Evolutionary conservation across 2,329 filamentous ascomycete species (phyloP).

Genomic region (Hypoxylon rubiginosum): DNA sequence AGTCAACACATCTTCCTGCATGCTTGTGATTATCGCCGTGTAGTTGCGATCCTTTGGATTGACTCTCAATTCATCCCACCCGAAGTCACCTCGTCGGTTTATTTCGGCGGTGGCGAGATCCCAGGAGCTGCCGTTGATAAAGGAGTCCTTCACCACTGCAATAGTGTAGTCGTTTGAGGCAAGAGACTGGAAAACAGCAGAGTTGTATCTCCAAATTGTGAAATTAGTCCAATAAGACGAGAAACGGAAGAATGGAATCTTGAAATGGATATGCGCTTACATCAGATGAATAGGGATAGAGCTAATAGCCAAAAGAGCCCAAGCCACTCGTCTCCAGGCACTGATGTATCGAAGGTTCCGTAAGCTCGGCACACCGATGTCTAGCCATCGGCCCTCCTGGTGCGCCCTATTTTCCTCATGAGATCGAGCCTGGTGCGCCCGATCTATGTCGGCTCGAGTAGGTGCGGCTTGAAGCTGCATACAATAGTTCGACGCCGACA

Average conservation of each 20-base stretch:
- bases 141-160: slow-evolving; percentile 37
- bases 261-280: slow-evolving; percentile 12
- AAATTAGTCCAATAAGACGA: not conserved
- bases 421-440: slow-evolving; percentile 24
- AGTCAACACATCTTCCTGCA: slow-evolving; percentile 23
- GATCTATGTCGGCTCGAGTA: slow-evolving; percentile 51
- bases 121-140: slow-evolving; percentile 25
- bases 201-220: slow-evolving; percentile 25
- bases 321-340: slow-evolving; percentile 21
- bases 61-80: slow-evolving; percentile 20
- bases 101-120: slow-evolving; percentile 17
- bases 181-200: slow-evolving; percentile 38
- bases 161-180: slow-evolving; percentile 42
- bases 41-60: slow-evolving; percentile 35
- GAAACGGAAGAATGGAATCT: not conserved
- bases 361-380: slow-evolving; percentile 37
- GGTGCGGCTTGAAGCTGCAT: slow-evolving; percentile 55
- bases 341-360: slow-evolving; percentile 34
- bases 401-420: slow-evolving; percentile 23
- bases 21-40: slow-evolving; percentile 28
- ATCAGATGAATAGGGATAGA: slow-evolving; percentile 38
- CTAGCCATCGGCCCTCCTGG: slow-evolving; percentile 23
- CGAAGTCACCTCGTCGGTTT: slow-evolving; percentile 18
- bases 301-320: slow-evolving; percentile 32
- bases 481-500: slow-evolving; percentile 55